Percentiles rank a stretch among this genome's conserved stretches.
These are phyloP conservation scores for Ophiocordyceps camponoti-saundersi DNA, from an alignment of 2,329 filamentous ascomycete genomes.

Conservation along the genomic window DNA sequence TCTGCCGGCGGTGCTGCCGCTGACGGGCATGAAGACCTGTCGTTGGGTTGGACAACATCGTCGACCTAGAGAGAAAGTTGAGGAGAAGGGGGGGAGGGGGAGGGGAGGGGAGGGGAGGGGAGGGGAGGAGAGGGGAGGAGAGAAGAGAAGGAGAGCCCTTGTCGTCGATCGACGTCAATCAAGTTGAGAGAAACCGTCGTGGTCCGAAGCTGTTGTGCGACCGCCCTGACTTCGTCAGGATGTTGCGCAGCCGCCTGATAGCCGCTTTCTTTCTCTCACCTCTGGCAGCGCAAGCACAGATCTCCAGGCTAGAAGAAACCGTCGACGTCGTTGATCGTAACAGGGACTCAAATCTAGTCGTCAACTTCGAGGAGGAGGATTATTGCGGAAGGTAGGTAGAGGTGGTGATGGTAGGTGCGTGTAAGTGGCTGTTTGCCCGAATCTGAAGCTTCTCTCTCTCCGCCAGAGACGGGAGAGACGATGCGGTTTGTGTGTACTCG, in stretches of 20 bases:
- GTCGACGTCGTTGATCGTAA: slow-evolving; percentile 27
- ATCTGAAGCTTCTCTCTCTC: slow-evolving; percentile 3
- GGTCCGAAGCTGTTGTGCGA: slow-evolving; percentile 22
- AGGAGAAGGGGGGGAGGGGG: neutral
- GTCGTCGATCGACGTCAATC: slow-evolving; percentile 35
- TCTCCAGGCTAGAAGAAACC: slow-evolving; percentile 48
- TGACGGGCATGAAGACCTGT: slow-evolving; percentile 49
- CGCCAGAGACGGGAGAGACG: neutral
- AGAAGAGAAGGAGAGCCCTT: slow-evolving; percentile 38
- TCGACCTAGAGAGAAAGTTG: slow-evolving; percentile 27
- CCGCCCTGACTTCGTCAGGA: slow-evolving; percentile 2
- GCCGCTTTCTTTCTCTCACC: slow-evolving; percentile 28
- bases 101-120: neutral
- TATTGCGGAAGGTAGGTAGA: neutral
- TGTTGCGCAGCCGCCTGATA: neutral
- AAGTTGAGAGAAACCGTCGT: slow-evolving; percentile 30
- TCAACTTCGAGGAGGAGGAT: neutral
- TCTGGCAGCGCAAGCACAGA: slow-evolving; percentile 73
- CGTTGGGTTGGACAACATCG: slow-evolving; percentile 62
- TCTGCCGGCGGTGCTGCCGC: slow-evolving; percentile 59
- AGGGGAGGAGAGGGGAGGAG: slow-evolving; percentile 13
- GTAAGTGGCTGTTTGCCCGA: slow-evolving; percentile 10
- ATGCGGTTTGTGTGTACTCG: neutral
- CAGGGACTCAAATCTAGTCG: slow-evolving; percentile 23
- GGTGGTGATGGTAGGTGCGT: slow-evolving; percentile 1